Base-by-base conservation (phyloP, 2,329 filamentous ascomycete genomes). In the Endocalyx cinctus region DNA sequence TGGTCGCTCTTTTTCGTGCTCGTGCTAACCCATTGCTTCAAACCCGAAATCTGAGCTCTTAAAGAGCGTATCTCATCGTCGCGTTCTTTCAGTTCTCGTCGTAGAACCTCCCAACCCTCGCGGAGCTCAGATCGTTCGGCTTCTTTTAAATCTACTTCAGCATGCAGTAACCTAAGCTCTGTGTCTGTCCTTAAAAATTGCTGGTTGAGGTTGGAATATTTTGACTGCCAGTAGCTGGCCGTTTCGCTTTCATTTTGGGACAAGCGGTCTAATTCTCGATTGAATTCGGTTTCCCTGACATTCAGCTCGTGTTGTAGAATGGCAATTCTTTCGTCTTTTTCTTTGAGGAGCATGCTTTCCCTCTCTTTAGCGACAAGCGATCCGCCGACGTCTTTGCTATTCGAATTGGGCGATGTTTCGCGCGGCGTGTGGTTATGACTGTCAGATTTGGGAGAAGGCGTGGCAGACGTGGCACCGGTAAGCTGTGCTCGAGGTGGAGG, bases 21-120 rank as follows among this genome's bases (percentile, higher is more conserved):
- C 15, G 71, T 75, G 48, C 82, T 84, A 37, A 87, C 81, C 64
- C 76, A 85, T 46, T 79, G 77, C 65, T 87, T 87, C 38, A 87
- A 62, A 3, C 79, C 80, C 8, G 75, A 59, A 0, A 86, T 70
- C 57, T 86, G 82, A 4, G 66, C 64, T 33, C 72, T 60, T 39
- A 83, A 58, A 30, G 64, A 62, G 15, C 64, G 58, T 4, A 76
- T 66, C 56, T 82, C 75, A 16, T 73, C 70, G 33, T 82, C 77
- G n/a, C 64, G 62, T 32, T 60, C 63, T 12, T 59, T 56, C 10
- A 74, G 46, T 40, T 72, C 64, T 6, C 60, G 58, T 41, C 65
- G 60, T 31, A 72, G 54, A 38, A 62, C 57, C 29, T 70, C 70
- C 58, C 65, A 70, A 14, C 66, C 70, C 28, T 66, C 64, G 10